These are phyloP conservation scores for Tolypocladium guangdongense DNA, from an alignment of 2,329 filamentous ascomycete species.

Conservation along the genomic window DNA sequence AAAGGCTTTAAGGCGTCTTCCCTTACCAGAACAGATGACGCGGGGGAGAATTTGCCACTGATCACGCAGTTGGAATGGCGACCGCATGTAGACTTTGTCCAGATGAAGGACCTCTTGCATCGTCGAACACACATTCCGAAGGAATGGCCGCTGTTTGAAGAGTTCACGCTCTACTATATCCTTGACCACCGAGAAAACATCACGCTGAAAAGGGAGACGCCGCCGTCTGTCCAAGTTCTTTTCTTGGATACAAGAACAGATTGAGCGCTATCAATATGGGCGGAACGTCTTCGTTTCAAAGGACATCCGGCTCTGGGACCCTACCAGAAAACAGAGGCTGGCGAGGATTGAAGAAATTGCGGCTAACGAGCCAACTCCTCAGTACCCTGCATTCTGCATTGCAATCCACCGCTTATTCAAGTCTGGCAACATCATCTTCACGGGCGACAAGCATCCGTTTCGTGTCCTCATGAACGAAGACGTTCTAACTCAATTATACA, in stretches of 20 bases:
- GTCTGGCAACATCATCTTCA: slow-evolving; percentile 2
- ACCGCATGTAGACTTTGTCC: slow-evolving; percentile 18
- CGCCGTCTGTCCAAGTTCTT: slow-evolving; percentile 7
- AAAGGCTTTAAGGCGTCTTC: slow-evolving; percentile 3
- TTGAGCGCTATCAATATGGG: slow-evolving; percentile 1
- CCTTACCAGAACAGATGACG: slow-evolving; percentile 4
- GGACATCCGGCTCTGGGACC: not conserved
- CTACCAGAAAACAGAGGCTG: not conserved
- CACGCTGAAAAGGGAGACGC: not conserved
- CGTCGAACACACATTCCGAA: slow-evolving; percentile 1
- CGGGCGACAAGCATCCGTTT: slow-evolving; percentile 2
- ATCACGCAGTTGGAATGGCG: slow-evolving; percentile 18
- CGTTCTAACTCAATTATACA: slow-evolving; percentile 3
- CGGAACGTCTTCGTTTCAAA: slow-evolving; percentile 1
- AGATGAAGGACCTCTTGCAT: slow-evolving; percentile 13
- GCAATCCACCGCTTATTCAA: slow-evolving; percentile 3
- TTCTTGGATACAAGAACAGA: slow-evolving; percentile 1
- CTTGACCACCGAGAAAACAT: slow-evolving; percentile 3
- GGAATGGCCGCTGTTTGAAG: slow-evolving; percentile 13
- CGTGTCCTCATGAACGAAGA: slow-evolving; percentile 4
- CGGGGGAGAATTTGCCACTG: slow-evolving; percentile 12
- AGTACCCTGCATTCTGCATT: not conserved
- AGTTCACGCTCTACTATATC: slow-evolving; percentile 14
- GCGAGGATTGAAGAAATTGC: slow-evolving; percentile 1
- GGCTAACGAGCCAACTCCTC: not conserved